These are phyloP conservation scores for Oryza glaberrima DNA, from an alignment of 176 grass and related monocot species.

Conservation along the genomic window DNA sequence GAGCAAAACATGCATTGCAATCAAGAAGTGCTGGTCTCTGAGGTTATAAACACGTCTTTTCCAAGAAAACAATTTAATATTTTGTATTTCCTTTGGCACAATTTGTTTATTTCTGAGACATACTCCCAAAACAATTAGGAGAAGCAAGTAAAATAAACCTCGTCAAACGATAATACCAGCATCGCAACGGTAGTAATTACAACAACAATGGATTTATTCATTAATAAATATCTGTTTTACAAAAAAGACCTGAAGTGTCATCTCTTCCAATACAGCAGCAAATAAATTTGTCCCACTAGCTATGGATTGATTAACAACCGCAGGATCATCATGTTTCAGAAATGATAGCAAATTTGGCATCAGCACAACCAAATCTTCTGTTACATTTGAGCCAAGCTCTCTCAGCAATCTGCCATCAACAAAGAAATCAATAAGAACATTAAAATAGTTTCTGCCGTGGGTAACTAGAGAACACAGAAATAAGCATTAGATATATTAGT, in stretches of 20 bases:
- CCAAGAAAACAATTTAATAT: constrained; percentile 28
- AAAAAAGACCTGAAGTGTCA: constrained; percentile 99
- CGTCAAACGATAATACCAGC: constrained; percentile 51
- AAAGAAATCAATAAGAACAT: constrained; percentile 52
- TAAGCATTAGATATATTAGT: constrained; percentile 17
- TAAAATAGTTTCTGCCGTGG: constrained; percentile 10
- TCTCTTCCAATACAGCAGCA: constrained; percentile 98
- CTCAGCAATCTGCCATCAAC: constrained; percentile 77
- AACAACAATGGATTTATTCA: constrained; percentile 64
- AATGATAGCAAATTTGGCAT: constrained; percentile 97
- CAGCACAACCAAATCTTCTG: constrained; percentile 79
- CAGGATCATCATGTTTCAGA: constrained; percentile 76
- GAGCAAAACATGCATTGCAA: constrained; percentile 30
- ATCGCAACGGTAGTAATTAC: constrained; percentile 62
- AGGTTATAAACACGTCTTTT: constrained; percentile 22
- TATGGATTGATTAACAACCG: constrained; percentile 91
- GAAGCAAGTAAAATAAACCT: constrained; percentile 52
- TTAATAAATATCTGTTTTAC: constrained; percentile 83
- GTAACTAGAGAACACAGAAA: constrained; percentile 21
- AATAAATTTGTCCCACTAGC: constrained; percentile 96
- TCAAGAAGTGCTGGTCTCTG: constrained; percentile 23
- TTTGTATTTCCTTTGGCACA: constrained; percentile 31
- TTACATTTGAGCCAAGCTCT: constrained; percentile 70
- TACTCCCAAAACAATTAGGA: constrained; percentile 33
- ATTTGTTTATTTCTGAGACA: constrained; percentile 20